A percentile compares a stretch with the other conserved stretches of the same genome.
Evolutionary conservation across 192 early-diverging fungal species (phyloP).

Genomic region (Coemansia sp.): DNA sequence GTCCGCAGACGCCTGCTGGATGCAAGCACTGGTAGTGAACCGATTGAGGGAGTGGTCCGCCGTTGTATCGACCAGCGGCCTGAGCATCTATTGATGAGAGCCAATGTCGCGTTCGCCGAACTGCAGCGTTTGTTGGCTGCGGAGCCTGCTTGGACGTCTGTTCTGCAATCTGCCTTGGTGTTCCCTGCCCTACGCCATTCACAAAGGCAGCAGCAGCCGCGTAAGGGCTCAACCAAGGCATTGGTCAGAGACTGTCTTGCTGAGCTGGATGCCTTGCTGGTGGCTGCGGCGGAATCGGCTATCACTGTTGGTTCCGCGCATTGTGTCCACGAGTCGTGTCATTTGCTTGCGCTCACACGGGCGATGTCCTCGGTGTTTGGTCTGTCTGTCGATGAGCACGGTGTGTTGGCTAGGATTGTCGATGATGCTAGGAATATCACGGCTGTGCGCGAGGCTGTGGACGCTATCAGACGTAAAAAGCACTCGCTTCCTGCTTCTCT

Average conservation of each 20-base stretch:
- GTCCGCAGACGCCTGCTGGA: slow-evolving; percentile 21
- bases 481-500: slow-evolving; percentile 22
- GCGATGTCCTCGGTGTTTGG: slow-evolving; percentile 30
- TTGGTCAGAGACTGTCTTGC: slow-evolving; percentile 17
- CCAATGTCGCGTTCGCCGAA: slow-evolving; percentile 29
- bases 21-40: too few relatives aligned
- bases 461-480: slow-evolving; percentile 19
- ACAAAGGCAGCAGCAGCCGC: slow-evolving; percentile 27
- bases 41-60: background rate
- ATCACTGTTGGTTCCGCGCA: slow-evolving; percentile 41
- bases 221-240: slow-evolving; percentile 32
- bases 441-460: slow-evolving; percentile 41
- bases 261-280: slow-evolving; percentile 29
- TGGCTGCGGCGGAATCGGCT: slow-evolving; percentile 12
- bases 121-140: slow-evolving; percentile 15
- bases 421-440: slow-evolving; percentile 45
- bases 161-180: slow-evolving; percentile 32
- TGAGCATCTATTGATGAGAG: slow-evolving; percentile 31
- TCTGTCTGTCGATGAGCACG: background rate
- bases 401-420: slow-evolving; percentile 17
- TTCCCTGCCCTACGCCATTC: slow-evolving; percentile 27
- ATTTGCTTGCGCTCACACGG: slow-evolving; percentile 32
- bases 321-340: slow-evolving; percentile 34
- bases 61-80: slow-evolving; percentile 39
- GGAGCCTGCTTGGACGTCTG: slow-evolving; percentile 12